phyloP scores from a whole-genome alignment of 306 rosid species.

The Gastrolobium bilobum region DNA sequence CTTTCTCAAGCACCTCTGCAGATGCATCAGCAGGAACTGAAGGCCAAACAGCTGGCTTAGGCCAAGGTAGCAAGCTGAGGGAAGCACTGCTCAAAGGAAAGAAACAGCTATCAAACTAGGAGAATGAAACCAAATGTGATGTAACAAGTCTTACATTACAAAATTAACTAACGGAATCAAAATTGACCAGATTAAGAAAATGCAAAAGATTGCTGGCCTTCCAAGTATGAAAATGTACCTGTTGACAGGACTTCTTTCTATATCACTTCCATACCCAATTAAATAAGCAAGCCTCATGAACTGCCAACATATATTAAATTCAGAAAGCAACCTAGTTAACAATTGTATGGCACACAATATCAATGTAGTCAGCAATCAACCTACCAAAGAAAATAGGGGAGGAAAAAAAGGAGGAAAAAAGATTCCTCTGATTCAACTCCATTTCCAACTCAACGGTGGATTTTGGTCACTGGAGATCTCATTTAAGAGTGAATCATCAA shows the following conservation, averaged over 20 bases:
- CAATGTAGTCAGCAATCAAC: slow-evolving; percentile 32
- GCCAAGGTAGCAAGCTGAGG: slow-evolving; percentile 99
- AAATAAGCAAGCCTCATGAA: slow-evolving; percentile 98
- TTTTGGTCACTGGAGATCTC: slow-evolving; percentile 40
- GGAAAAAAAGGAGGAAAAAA: slow-evolving; percentile 8
- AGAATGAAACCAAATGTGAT: slow-evolving; percentile 28
- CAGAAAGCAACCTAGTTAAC: slow-evolving; percentile 42
- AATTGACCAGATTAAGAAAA: slow-evolving; percentile 41
- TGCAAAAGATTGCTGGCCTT: slow-evolving; percentile 24
- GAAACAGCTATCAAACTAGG: slow-evolving; percentile 35
- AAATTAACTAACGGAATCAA: slow-evolving; percentile 26
- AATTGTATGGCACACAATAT: slow-evolving; percentile 28
- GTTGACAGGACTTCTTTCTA: slow-evolving; percentile 97
- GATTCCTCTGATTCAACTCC: slow-evolving; percentile 43
- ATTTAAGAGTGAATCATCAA: slow-evolving; percentile 36
- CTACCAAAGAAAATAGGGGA: slow-evolving; percentile 29
- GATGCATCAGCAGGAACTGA: slow-evolving; percentile 86
- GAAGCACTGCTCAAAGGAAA: slow-evolving; percentile 73
- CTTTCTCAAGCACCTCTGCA: slow-evolving; percentile 87
- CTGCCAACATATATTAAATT: slow-evolving; percentile 70
- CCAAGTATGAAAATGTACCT: slow-evolving; percentile 65
- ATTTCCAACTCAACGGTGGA: slow-evolving; percentile 30
- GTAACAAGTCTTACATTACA: slow-evolving; percentile 33
- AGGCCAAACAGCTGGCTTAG: slow-evolving; percentile 96
- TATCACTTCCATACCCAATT: slow-evolving; percentile 86